A percentile compares a stretch with the other conserved stretches of the same genome.
Evolutionary conservation across 2,329 filamentous ascomycete genomes (phyloP).

Genomic region (Myriangium duriaei): DNA sequence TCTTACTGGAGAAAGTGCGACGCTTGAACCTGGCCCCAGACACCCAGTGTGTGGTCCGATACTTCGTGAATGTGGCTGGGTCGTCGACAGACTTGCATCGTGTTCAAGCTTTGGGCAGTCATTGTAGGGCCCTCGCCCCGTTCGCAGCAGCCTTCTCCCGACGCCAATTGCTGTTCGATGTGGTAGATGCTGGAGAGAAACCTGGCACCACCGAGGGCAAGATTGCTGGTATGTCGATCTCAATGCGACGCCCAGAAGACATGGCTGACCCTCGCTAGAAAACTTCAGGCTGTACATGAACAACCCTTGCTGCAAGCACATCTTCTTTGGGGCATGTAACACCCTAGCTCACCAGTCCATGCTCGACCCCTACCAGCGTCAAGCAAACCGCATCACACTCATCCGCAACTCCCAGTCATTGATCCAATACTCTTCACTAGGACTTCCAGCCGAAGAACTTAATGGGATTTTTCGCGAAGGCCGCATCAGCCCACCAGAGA

Average conservation of each 20-base stretch:
- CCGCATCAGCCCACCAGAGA: conserved; percentile 2
- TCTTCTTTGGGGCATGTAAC: conserved; percentile 52
- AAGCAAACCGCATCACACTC: conserved; percentile 40
- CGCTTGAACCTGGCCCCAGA: conserved; percentile 21
- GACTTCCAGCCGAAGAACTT: conserved; percentile 39
- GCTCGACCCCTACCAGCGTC: conserved; percentile 40
- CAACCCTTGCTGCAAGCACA: conserved; percentile 50
- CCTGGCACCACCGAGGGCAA: conserved; percentile 5
- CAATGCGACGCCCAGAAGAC: background rate
- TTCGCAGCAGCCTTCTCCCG: conserved; percentile 47
- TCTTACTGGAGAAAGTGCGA: conserved; percentile 35
- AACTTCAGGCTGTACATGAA: conserved; percentile 39
- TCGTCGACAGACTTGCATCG: conserved; percentile 35
- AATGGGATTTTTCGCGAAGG: conserved; percentile 37
- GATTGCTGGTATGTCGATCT: conserved; percentile 1
- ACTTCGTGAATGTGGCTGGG: conserved; percentile 35
- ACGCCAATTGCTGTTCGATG: conserved; percentile 8
- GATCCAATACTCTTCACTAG: conserved; percentile 40
- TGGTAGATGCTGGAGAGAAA: conserved; percentile 5
- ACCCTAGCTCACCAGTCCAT: conserved; percentile 34
- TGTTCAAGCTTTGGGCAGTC: conserved; percentile 37
- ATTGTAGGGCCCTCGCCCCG: conserved; percentile 43
- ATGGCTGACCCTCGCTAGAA: conserved; percentile 1
- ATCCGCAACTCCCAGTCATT: conserved; percentile 41
- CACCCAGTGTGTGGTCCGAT: conserved; percentile 27